Evolutionary conservation across 2,329 filamentous ascomycete species (phyloP).

Genomic region (Monilinia polystroma): DNA sequence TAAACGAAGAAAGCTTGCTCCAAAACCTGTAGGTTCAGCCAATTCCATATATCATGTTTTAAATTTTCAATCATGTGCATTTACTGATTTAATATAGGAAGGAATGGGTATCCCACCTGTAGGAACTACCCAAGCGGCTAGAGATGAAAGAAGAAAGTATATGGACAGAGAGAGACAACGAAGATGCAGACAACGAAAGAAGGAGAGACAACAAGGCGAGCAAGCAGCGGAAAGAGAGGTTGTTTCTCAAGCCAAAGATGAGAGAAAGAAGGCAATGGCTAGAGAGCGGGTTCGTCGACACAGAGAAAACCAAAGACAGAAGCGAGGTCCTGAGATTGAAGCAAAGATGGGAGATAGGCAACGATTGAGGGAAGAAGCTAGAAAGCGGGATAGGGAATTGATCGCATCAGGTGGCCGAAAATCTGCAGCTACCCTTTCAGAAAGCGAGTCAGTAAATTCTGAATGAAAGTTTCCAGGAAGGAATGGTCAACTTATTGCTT

Average conservation of each 20-base stretch:
- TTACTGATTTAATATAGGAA: slow-evolving; percentile 6
- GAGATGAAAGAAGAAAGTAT: slow-evolving; percentile 12
- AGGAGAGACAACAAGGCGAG: slow-evolving; percentile 9
- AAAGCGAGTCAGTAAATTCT: not conserved
- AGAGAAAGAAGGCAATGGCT: slow-evolving; percentile 17
- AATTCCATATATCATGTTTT: no score
- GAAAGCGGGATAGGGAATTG: not conserved
- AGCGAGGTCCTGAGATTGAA: not conserved
- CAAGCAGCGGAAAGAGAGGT: not conserved
- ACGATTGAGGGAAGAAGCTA: not conserved
- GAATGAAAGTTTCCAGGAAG: not conserved
- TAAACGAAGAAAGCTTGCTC: slow-evolving; percentile 4
- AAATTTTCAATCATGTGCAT: not conserved
- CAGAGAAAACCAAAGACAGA: slow-evolving; percentile 14
- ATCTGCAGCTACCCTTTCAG: not conserved
- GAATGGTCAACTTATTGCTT: not conserved
- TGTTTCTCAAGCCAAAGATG: slow-evolving; percentile 9
- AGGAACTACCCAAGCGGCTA: slow-evolving; percentile 5
- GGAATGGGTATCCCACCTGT: slow-evolving; percentile 8
- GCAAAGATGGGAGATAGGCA: not conserved
- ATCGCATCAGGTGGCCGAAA: not conserved
- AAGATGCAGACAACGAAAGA: slow-evolving; percentile 17
- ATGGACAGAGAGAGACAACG: slow-evolving; percentile 21
- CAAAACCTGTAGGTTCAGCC: not conserved
- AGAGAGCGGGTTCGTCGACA: slow-evolving; percentile 16